A percentile compares a stretch with the other conserved stretches of the same genome.
These are phyloP conservation scores for Phellinidium pouzarii DNA, from an alignment of 1,284 basidiomycete genomes.

Conservation along the genomic window DNA sequence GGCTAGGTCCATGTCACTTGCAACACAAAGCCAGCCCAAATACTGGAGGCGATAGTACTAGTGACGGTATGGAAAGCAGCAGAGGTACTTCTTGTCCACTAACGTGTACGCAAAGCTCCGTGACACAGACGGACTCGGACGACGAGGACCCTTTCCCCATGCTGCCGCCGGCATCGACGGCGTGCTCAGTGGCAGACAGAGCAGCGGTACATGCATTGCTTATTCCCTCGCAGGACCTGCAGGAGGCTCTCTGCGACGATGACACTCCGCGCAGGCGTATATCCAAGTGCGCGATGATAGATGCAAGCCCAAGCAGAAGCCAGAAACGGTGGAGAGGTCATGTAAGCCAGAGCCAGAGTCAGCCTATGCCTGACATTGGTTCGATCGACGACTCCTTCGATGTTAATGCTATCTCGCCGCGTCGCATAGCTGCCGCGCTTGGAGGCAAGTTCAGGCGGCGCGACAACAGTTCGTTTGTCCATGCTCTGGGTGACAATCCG, in stretches of 20 bases:
- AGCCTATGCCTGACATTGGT: slow-evolving; percentile 6
- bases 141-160: slow-evolving; percentile 10
- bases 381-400: slow-evolving; percentile 2
- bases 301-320: neutral
- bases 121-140: slow-evolving; percentile 14
- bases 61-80: neutral
- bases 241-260: neutral
- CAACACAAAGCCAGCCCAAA: neutral
- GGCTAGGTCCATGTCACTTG: too few species aligned
- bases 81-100: neutral
- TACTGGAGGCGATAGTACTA: neutral
- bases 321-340: neutral
- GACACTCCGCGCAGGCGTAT: neutral
- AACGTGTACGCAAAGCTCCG: slow-evolving; percentile 12
- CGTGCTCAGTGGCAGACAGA: neutral
- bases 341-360: neutral
- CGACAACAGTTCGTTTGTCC: neutral
- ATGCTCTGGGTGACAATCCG: slow-evolving; percentile 36
- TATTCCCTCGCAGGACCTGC: neutral
- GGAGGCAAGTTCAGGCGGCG: slow-evolving; percentile 1
- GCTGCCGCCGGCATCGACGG: slow-evolving; percentile 2
- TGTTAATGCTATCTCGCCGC: neutral
- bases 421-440: neutral
- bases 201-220: neutral
- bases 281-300: neutral